These are phyloP conservation scores for Phanerochaete carnosa DNA, from an alignment of 768 basidiomycete genomes.

Conservation along the genomic window DNA sequence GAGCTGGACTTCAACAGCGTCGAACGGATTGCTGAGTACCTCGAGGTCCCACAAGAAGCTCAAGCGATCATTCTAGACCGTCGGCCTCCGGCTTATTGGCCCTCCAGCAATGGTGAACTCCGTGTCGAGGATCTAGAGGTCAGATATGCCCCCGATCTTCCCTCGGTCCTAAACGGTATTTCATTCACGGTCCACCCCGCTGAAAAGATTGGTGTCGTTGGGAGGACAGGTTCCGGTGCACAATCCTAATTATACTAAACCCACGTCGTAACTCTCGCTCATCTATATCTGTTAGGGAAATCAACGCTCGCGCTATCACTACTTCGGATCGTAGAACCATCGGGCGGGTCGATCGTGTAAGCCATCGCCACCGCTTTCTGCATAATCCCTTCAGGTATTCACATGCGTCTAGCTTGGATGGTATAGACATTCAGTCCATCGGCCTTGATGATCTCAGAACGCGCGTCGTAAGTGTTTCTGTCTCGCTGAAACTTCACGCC, in stretches of 20 bases:
- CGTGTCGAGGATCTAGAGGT: slow-evolving; percentile 57
- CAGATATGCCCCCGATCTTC: slow-evolving; percentile 60
- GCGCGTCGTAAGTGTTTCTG: slow-evolving; percentile 43
- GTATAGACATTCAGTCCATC: slow-evolving; percentile 63
- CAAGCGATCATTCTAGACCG: slow-evolving; percentile 51
- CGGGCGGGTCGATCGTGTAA: slow-evolving; percentile 54
- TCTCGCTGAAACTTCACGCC: background rate
- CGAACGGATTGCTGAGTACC: slow-evolving; percentile 70
- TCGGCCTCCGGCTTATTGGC: slow-evolving; percentile 74
- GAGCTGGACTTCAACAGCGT: slow-evolving; percentile 76
- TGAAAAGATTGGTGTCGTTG: slow-evolving; percentile 71
- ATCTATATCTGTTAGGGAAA: slow-evolving; percentile 18
- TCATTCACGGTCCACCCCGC: slow-evolving; percentile 57
- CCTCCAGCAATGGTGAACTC: slow-evolving; percentile 55
- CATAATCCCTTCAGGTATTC: background rate
- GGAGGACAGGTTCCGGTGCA: slow-evolving; percentile 63
- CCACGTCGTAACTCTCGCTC: background rate
- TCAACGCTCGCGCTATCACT: slow-evolving; percentile 31
- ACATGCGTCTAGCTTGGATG: slow-evolving; percentile 48
- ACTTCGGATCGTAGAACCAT: slow-evolving; percentile 61
- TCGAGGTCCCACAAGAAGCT: slow-evolving; percentile 65
- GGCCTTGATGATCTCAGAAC: slow-evolving; percentile 68
- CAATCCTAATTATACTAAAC: slow-evolving; percentile 10
- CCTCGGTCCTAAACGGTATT: slow-evolving; percentile 53
- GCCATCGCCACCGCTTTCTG: slow-evolving; percentile 14